phyloP scores from a whole-genome alignment of 257 asterid species.

The Osmanthus fragrans region DNA sequence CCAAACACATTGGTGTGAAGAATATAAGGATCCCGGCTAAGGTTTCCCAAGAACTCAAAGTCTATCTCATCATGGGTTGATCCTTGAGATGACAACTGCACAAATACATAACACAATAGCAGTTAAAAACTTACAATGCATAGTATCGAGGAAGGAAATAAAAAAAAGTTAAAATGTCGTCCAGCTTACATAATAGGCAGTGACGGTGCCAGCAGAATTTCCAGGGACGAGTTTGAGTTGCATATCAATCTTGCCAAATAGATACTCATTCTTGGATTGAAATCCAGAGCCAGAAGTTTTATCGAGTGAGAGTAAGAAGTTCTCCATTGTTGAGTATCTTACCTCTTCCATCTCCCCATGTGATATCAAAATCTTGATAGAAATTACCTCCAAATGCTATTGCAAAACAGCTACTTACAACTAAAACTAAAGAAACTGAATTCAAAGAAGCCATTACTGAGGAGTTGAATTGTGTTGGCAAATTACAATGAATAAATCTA shows the following conservation, averaged over 20 bases:
- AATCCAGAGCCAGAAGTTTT: constrained; percentile 42
- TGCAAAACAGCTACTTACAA: background rate
- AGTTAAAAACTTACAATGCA: background rate
- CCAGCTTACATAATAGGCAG: constrained; percentile 38
- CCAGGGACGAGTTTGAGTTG: constrained; percentile 50
- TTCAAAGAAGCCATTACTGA: background rate
- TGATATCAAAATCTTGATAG: constrained; percentile 37
- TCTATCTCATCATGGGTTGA: constrained; percentile 47
- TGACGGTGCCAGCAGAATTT: constrained; percentile 53
- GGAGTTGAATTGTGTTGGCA: background rate
- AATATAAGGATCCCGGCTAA: constrained; percentile 43
- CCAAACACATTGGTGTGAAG: constrained; percentile 48
- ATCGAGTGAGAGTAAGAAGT: constrained; percentile 39
- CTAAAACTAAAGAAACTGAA: background rate
- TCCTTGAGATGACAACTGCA: constrained; percentile 50
- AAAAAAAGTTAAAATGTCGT: background rate
- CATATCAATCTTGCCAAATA: constrained; percentile 43
- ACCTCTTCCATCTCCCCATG: constrained; percentile 48
- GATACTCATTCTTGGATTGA: constrained; percentile 39
- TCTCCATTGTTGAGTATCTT: constrained; percentile 34
- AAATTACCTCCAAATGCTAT: constrained; percentile 23
- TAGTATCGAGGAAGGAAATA: background rate
- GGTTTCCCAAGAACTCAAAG: constrained; percentile 53
- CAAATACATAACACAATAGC: background rate
- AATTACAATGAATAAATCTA: background rate